phyloP scores from a whole-genome alignment of 2,329 filamentous ascomycete genomes.

The Diaporthe sp. region DNA sequence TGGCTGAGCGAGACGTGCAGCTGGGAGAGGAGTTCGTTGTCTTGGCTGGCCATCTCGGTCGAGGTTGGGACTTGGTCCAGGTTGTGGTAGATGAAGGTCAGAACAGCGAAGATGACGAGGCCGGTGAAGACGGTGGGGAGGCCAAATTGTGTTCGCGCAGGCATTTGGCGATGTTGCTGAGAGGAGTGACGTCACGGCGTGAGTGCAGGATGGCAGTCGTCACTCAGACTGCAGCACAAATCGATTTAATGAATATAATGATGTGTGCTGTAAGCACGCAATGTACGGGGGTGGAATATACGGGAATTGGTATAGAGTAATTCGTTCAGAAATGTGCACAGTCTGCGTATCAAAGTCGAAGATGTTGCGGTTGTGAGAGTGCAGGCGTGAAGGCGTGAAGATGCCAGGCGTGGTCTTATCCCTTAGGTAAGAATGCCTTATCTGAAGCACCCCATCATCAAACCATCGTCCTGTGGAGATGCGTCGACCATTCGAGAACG shows the following conservation, averaged over 20 bases:
- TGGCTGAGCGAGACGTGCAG: constrained; percentile 28
- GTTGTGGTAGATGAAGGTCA: constrained; percentile 12
- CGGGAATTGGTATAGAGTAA: neutral
- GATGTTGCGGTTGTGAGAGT: too few relatives aligned
- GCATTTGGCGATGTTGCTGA: constrained; percentile 16
- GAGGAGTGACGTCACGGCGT: constrained; percentile 11
- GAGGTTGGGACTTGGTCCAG: constrained; percentile 1
- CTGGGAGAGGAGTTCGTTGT: constrained; percentile 9
- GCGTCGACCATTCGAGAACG: neutral
- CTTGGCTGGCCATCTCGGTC: constrained; percentile 13
- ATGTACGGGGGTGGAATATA: neutral
- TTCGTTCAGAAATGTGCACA: neutral
- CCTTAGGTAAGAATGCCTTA: constrained; percentile 19
- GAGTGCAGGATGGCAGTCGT: neutral
- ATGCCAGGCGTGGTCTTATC: neutral
- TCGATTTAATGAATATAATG: neutral
- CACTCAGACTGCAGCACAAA: neutral
- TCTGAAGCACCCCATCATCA: constrained; percentile 10
- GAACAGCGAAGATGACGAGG: constrained; percentile 7
- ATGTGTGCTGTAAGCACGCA: neutral
- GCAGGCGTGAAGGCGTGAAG: neutral
- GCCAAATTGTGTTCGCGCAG: constrained; percentile 1
- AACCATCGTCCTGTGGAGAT: neutral
- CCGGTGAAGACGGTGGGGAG: constrained; percentile 14
- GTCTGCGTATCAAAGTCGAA: neutral